phyloP scores from a whole-genome alignment of 495 filamentous ascomycete species.

The Daldinia decipiens region DNA sequence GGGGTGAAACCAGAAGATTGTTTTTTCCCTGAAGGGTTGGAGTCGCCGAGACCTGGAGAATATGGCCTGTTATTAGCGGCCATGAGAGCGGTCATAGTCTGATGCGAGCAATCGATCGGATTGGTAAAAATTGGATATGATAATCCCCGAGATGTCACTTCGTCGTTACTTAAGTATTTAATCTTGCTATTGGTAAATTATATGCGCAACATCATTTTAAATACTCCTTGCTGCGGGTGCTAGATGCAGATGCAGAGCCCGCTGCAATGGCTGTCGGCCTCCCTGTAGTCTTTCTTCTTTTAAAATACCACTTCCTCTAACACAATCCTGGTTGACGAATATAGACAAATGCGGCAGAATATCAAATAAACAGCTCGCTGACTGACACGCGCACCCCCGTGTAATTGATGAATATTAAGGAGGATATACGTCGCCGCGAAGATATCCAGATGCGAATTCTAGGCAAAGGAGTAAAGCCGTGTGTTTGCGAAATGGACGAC shows the following conservation, averaged over 20 bases:
- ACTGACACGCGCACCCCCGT: slow-evolving; percentile 32
- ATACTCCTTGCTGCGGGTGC: slow-evolving; percentile 35
- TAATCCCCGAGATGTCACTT: slow-evolving; percentile 44
- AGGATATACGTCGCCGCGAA: slow-evolving; percentile 27
- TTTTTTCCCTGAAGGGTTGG: slow-evolving; percentile 22
- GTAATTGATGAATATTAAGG: slow-evolving; percentile 22
- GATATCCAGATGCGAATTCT: slow-evolving; percentile 33
- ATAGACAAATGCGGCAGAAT: slow-evolving; percentile 12
- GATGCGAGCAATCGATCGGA: slow-evolving; percentile 28
- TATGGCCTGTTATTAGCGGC: slow-evolving; percentile 53
- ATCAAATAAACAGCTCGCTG: slow-evolving; percentile 38
- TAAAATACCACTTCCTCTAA: slow-evolving; percentile 46
- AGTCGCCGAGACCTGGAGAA: slow-evolving; percentile 43
- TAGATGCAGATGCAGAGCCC: slow-evolving; percentile 22
- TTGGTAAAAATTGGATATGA: slow-evolving; percentile 13
- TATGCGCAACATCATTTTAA: slow-evolving; percentile 42
- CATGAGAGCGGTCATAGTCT: slow-evolving; percentile 46
- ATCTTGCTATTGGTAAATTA: slow-evolving; percentile 40
- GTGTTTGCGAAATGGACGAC: slow-evolving; percentile 16
- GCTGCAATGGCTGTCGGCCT: slow-evolving; percentile 27
- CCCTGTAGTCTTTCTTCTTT: slow-evolving; percentile 32
- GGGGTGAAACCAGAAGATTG: slow-evolving; percentile 52
- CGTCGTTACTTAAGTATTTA: slow-evolving; percentile 50
- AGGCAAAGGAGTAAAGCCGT: slow-evolving; percentile 32
- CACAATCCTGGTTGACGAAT: slow-evolving; percentile 16